Percentiles rank a stretch among this genome's conserved stretches.
These are phyloP conservation scores for Epichloe glyceriae DNA, from an alignment of 2,329 filamentous ascomycete species.

Conservation along the genomic window DNA sequence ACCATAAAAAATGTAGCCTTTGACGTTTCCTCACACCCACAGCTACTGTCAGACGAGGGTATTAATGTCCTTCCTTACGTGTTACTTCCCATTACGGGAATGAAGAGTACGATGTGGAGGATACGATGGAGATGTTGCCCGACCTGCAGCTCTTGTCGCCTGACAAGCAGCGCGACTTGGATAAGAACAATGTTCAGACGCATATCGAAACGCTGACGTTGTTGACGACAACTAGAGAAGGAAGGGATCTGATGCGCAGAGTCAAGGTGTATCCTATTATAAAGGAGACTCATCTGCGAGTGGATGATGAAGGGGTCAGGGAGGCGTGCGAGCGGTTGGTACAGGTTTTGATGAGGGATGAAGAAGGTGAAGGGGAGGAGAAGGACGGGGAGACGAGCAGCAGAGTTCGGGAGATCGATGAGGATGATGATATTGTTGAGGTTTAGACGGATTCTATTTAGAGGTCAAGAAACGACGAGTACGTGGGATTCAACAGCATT, in stretches of 20 bases:
- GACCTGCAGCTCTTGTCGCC: constrained; percentile 82
- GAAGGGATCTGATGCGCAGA: constrained; percentile 59
- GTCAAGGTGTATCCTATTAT: constrained; percentile 83
- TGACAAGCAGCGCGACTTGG: constrained; percentile 74
- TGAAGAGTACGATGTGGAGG: constrained; percentile 81
- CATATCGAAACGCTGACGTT: constrained; percentile 83
- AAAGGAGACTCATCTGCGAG: constrained; percentile 68
- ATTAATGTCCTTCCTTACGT: constrained; percentile 82
- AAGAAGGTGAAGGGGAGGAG: constrained; percentile 34
- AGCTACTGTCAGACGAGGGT: constrained; percentile 56
- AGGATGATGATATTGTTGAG: constrained; percentile 42
- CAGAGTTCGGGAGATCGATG: constrained; percentile 33
- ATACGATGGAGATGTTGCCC: constrained; percentile 73
- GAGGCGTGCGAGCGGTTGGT: constrained; percentile 84
- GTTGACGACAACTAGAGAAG: constrained; percentile 64
- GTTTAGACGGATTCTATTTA: constrained; percentile 25
- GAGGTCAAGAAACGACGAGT: neutral
- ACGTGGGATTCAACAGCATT: neutral
- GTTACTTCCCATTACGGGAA: constrained; percentile 71
- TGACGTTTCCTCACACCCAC: constrained; percentile 58
- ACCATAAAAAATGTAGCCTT: constrained; percentile 93
- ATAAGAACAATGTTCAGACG: constrained; percentile 64
- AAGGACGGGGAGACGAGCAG: constrained; percentile 19
- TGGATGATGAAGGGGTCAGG: constrained; percentile 65
- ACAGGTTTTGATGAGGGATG: constrained; percentile 75